These are phyloP conservation scores for Hsuehochloa calcarea DNA, from an alignment of 176 grass and related monocot species.

Conservation along the genomic window DNA sequence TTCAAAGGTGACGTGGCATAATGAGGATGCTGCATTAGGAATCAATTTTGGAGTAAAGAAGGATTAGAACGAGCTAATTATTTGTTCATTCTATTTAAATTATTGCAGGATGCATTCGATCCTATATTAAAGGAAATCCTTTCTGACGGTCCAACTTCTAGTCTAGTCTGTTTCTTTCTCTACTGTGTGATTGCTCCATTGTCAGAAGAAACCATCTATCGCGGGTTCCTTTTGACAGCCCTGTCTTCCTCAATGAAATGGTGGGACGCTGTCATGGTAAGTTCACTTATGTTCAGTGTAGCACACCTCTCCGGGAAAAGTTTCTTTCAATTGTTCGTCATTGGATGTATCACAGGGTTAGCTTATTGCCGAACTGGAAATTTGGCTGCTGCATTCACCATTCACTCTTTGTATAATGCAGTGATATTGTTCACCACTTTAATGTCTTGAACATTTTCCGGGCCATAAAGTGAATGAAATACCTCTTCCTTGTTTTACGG, in stretches of 20 bases:
- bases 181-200: constrained; percentile 72
- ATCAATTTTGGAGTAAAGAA: too few species aligned
- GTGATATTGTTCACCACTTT: constrained; percentile 53
- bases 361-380: constrained; percentile 80
- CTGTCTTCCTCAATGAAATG: constrained; percentile 62
- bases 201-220: constrained; percentile 92
- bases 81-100: constrained; percentile 19
- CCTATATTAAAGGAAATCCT: constrained; percentile 70
- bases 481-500: background rate
- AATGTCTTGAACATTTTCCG: constrained; percentile 35
- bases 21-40: too few species aligned
- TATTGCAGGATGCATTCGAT: constrained; percentile 71
- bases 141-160: constrained; percentile 41
- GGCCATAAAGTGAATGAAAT: background rate
- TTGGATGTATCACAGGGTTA: constrained; percentile 77
- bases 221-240: constrained; percentile 76
- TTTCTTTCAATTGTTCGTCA: constrained; percentile 64
- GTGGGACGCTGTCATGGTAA: constrained; percentile 55
- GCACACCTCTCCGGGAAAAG: constrained; percentile 64
- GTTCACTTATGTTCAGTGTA: constrained; percentile 71
- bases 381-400: constrained; percentile 55
- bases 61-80: background rate
- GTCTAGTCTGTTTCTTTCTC: constrained; percentile 49
- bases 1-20: too few species aligned
- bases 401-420: constrained; percentile 85